Evolutionary conservation across 2,329 filamentous ascomycete genomes (phyloP), one percentile per base, ranked within the genome.

Genomic region (Fusarium nelsonii): DNA sequence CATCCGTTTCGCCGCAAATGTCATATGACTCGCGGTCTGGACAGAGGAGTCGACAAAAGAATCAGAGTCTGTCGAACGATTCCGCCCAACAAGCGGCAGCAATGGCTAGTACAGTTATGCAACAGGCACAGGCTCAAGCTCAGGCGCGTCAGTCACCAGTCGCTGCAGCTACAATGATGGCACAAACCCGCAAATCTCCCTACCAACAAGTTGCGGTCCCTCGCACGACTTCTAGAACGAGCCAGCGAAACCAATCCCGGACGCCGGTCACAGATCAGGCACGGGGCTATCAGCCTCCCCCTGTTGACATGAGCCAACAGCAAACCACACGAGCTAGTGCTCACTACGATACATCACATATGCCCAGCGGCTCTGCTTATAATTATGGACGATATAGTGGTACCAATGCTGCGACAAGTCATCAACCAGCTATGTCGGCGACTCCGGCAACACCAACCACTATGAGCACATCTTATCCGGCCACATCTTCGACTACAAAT

Each of bases 181-280:
- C 77, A 1, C 72, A 74, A 3, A 71, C 73, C 10, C 77, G 75
- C 37, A 71, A 70, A 32, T 80, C 79, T 16, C 76, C 77, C 0
- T 76, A 77, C 32, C 75, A 78, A 60, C 63, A 73, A 34, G 54
- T 61, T 44, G 59, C 68, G 36, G 61, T 66, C 26, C 61, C 77
- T 52, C 73, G 74, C 26, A 69, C 76, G 12, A 75, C 75, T 58
- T 81, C 81, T 14, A 73, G 77, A 52, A 78, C 80, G 44, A 73
- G 76, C 4, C 78, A 79, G n/a, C 76, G 77, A 41, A 61, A 74
- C 2, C 76, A 79, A 54, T 76, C 65, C 7, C 75, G 69, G 16
- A 77, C 78, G 23, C 75, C 78, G 5, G 66, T 72, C 18, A 59
- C 58, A n/a, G 68, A 75, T 7, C 61, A 72, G 30, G 52, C 73